Conservation (phyloP, 2,329 filamentous ascomycete genomes). For the Fusarium sp. region DNA sequence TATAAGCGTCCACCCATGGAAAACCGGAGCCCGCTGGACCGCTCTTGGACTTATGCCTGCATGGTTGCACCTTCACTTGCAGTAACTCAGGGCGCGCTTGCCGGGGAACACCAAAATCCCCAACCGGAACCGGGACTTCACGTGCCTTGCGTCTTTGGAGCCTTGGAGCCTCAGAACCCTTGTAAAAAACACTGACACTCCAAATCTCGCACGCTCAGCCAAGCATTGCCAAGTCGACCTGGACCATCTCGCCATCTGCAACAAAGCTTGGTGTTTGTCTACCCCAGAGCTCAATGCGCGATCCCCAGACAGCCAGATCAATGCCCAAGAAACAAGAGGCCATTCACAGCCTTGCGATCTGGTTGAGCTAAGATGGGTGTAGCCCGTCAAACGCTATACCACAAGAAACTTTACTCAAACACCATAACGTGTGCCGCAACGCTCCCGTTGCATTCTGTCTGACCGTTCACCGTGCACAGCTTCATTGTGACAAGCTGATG, state of each 20-base stretch:
- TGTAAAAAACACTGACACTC: too few relatives aligned
- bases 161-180: too few relatives aligned
- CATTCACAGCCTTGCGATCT: background rate
- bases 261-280: slow-evolving; percentile 27
- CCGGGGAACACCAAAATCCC: background rate
- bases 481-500: background rate
- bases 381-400: background rate
- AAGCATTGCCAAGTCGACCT: slow-evolving; percentile 30
- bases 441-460: background rate
- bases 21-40: background rate
- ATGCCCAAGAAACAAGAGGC: background rate
- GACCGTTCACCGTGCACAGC: background rate
- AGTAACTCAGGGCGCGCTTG: background rate
- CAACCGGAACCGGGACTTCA: background rate
- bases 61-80: background rate
- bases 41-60: background rate
- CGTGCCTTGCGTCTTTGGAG: background rate
- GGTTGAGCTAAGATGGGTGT: background rate
- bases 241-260: slow-evolving; percentile 29
- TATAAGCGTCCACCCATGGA: background rate
- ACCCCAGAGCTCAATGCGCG: background rate
- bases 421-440: background rate
- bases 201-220: background rate
- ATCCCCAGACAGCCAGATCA: background rate
- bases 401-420: background rate